Evolutionary conservation across 805 yeast genomes (phyloP), one percentile per base, ranked within the genome.

Genomic region (Candida glaebosa): DNA sequence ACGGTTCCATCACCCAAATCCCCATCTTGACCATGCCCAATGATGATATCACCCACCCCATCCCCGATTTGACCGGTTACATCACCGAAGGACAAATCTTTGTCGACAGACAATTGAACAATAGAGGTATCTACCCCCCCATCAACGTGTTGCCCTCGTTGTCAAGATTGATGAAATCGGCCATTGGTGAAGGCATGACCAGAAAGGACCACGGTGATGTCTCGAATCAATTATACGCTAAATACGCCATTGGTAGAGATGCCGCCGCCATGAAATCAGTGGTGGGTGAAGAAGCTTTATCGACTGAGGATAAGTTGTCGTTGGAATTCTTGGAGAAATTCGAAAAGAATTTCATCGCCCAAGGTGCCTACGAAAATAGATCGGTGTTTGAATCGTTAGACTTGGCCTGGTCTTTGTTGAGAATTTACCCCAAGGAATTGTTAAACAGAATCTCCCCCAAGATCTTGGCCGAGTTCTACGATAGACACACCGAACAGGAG

Each of bases 211-310:
- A 93, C 63, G 96, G 98, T 71, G 99, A 93, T 74, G 99, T 93
- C 47, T 91, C 98, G 22, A 93, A 93, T 76, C 99, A 93, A 77
- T 79, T 93, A 61, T 93, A 93, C 63, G 99, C 99, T 58, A 93
- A 93, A 70, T 93, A 93, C 65, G 99, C 99, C 50, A 95, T 93
- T 73, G 99, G 99, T 77, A 87, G 90, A 73, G 99, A 93, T 71
- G 99, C 99, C 19, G 99, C 99, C 38, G 97, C 99, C 55, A 93
- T 93, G 99, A 93, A 93, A 74, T 96, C 99, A 10, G 99, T 93
- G 53, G 99, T 93, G 56, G 99, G 99, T 81, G 99, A 93, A 71
- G 99, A 93, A 71, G 99, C 99, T 26, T 76, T 93, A 60, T 89
- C 97, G 25, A 87, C 87, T 50, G 99, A 93, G 69, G 99, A 93